Evolutionary conservation across 306 rosid genomes (phyloP), one percentile per base, ranked within the genome.

Genomic region (Betula pendula): DNA sequence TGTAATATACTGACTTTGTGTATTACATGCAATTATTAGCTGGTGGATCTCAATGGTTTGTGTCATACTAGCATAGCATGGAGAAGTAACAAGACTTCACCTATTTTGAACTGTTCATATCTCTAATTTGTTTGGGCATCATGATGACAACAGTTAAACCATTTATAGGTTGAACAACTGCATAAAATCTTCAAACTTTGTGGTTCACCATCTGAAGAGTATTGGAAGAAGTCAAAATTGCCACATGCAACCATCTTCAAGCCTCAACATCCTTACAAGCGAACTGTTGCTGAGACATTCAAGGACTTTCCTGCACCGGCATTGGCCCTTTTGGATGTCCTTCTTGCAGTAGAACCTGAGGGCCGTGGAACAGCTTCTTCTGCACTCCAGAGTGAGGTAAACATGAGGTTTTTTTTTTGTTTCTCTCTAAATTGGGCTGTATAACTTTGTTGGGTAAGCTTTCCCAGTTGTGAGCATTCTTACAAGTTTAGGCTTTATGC

Each of bases 111-210:
- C 51, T 62, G 43, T 38, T 7, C 48, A 9, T 75, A 13, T 25
- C 29, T 62, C 74, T 22, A 53, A 25, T 70, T 76, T 80, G 29
- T 73, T 62, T 79, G 38, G 72, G 50, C 78, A n/a, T 42, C 80
- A 78, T 73, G 45, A 71, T 66, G 73, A 76, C 49, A 24, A 59
- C 65, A 25, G 70, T 51, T 76, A 5, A n/a, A n/a, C 78, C 52
- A 8, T 73, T 83, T 43, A 27, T 68, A 93, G 98, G 96, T 93
- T 83, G 98, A 93, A 81, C 98, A 93, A 86, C 88, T 93, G n/a
- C 96, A 93, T 80, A 93, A 93, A 86, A 93, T 93, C 80, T 93
- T 90, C 87, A 93, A 93, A 83, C 93, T 93, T 14, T 93, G 97
- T 25, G 97, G 97, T 69, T 93, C 97, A 48, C 97, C 97, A 55